A percentile compares a stretch with the other conserved stretches of the same genome.
These are phyloP conservation scores for Solanum etuberosum DNA, from an alignment of 257 asterid species.

Conservation along the genomic window DNA sequence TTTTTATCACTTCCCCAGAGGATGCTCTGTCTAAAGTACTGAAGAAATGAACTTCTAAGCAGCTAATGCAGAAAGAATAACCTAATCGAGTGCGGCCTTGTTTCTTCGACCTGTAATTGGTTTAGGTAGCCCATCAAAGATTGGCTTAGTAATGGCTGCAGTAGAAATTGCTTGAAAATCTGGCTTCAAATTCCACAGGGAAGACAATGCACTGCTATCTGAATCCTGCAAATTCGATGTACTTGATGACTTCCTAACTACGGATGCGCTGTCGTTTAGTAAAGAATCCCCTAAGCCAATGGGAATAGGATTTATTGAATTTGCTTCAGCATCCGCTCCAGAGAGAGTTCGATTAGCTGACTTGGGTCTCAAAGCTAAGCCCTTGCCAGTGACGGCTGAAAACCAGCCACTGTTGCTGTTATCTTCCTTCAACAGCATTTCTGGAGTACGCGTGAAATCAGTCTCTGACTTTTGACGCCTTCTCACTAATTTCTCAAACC, in stretches of 20 bases:
- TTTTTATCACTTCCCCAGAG: background rate
- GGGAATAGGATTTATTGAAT: constrained; percentile 23
- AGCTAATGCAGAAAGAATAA: background rate
- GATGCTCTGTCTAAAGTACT: background rate
- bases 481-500: constrained; percentile 41
- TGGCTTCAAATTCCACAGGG: constrained; percentile 67
- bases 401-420: constrained; percentile 23
- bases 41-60: background rate
- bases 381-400: constrained; percentile 46
- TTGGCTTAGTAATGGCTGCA: constrained; percentile 60
- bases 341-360: constrained; percentile 30
- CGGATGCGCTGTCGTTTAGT: constrained; percentile 16
- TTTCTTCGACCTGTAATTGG: constrained; percentile 41
- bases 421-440: constrained; percentile 63
- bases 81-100: constrained; percentile 76
- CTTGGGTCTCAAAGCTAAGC: constrained; percentile 69
- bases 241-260: constrained; percentile 68
- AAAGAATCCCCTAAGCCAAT: constrained; percentile 39
- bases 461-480: constrained; percentile 52
- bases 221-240: constrained; percentile 66
- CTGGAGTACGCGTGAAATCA: constrained; percentile 43
- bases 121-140: constrained; percentile 66
- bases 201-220: constrained; percentile 36
- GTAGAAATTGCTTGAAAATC: constrained; percentile 57
- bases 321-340: constrained; percentile 39